A percentile compares a stretch with the other conserved stretches of the same genome.
phyloP scores from a whole-genome alignment of 345 rosid species.

The Turritis glabra region DNA sequence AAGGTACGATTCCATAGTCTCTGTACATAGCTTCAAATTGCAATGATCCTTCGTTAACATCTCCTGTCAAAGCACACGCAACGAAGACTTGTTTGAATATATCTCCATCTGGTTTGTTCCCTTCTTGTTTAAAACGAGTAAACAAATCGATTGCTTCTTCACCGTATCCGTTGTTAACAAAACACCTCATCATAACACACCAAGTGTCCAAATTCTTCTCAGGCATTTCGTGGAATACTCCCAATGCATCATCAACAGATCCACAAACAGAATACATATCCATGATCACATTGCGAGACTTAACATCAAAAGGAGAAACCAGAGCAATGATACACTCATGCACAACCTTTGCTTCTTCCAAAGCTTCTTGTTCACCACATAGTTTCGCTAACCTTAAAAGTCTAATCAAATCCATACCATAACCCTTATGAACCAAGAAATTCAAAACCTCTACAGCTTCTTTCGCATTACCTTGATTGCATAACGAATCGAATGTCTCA shows the following conservation, averaged over 20 bases:
- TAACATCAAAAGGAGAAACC: background rate
- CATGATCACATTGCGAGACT: background rate
- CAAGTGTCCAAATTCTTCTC: constrained; percentile 54
- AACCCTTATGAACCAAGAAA: background rate
- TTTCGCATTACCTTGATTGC: background rate
- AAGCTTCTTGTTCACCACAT: background rate
- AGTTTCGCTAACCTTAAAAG: background rate
- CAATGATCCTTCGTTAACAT: constrained; percentile 56
- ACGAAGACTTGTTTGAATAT: constrained; percentile 55
- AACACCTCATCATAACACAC: constrained; percentile 63
- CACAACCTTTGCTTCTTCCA: constrained; percentile 2
- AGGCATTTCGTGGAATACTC: background rate
- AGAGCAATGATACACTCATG: background rate
- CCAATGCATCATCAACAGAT: constrained; percentile 27
- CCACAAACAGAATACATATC: constrained; percentile 56
- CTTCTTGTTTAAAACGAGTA: constrained; percentile 55
- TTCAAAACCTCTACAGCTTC: background rate
- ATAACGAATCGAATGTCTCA: background rate
- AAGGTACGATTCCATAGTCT: constrained; percentile 53
- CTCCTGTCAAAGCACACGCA: constrained; percentile 56
- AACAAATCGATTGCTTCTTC: constrained; percentile 74
- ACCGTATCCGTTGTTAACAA: constrained; percentile 60
- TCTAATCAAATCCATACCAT: background rate
- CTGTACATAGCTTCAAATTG: constrained; percentile 66
- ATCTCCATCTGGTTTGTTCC: constrained; percentile 56